Evolutionary conservation across 495 filamentous ascomycete genomes (phyloP).

Genomic region (Podospora sp.): DNA sequence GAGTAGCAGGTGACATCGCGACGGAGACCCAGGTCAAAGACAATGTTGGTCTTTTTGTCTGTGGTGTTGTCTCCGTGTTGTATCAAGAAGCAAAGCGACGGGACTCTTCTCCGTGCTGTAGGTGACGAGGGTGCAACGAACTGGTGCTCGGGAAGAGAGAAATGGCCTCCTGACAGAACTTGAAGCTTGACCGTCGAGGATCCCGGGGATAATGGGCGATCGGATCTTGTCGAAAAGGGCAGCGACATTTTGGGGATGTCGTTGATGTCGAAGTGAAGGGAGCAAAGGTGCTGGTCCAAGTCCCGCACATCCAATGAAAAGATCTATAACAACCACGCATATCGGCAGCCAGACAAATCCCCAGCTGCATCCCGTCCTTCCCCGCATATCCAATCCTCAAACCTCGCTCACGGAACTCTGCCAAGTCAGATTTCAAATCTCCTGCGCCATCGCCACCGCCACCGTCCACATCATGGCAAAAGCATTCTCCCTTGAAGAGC

Average conservation of each 20-base stretch:
- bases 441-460: too few relatives aligned
- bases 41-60: conserved; percentile 31
- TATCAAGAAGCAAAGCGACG: conserved; percentile 42
- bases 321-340: too few relatives aligned
- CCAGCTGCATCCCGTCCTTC: conserved; percentile 28
- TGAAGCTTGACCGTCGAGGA: conserved; percentile 46
- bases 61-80: conserved; percentile 30
- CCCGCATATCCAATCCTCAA: conserved; percentile 44
- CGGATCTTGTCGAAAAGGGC: background rate
- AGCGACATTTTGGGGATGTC: background rate
- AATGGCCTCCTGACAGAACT: conserved; percentile 48
- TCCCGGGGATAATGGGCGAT: background rate
- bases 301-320: background rate
- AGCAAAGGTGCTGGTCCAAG: background rate
- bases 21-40: conserved; percentile 49
- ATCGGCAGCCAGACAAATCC: conserved; percentile 1
- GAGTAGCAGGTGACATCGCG: conserved; percentile 36
- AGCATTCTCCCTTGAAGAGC: conserved; percentile 11
- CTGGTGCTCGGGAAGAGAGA: conserved; percentile 45
- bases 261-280: background rate
- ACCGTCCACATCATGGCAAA: background rate
- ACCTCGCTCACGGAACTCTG: too few relatives aligned
- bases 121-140: conserved; percentile 38
- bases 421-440: too few relatives aligned
- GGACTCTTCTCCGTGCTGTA: conserved; percentile 29